Conservation (phyloP, 2,329 filamentous ascomycete species). For the Aspergillus candidus region DNA sequence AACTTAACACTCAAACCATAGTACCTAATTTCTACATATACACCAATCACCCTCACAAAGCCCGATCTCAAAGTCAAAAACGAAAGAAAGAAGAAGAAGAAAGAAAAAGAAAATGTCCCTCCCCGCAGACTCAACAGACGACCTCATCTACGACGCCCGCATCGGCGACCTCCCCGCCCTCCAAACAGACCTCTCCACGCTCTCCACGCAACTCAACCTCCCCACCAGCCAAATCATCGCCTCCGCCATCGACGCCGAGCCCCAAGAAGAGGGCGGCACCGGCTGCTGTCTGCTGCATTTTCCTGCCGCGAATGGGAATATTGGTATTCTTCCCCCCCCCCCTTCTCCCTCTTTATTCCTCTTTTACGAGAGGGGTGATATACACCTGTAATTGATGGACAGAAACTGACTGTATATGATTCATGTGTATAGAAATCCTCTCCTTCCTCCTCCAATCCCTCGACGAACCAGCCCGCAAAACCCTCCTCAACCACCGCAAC, state of each 20-base stretch:
- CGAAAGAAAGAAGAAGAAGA: background rate
- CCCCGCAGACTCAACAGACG: conserved; percentile 77
- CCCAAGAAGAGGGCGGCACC: conserved; percentile 60
- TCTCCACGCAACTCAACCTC: conserved; percentile 58
- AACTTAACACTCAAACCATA: no score
- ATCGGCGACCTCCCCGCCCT: conserved; percentile 70
- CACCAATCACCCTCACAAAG: no score
- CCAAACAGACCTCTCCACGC: conserved; percentile 49
- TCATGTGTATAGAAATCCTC: conserved; percentile 39
- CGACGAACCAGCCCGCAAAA: conserved; percentile 7
- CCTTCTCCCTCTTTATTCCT: conserved; percentile 1
- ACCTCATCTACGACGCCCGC: conserved; percentile 82
- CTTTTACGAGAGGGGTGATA: background rate
- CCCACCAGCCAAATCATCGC: conserved; percentile 59
- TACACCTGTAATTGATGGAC: background rate
- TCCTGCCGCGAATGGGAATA: conserved; percentile 83
- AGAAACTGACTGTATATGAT: no score
- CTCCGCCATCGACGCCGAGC: conserved; percentile 65
- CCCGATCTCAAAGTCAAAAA: no score
- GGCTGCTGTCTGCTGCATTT: conserved; percentile 64
- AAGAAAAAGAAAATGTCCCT: conserved; percentile 34
- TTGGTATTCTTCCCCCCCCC: conserved; percentile 49
- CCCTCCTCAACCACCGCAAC: conserved; percentile 55
- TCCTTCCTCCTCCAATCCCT: conserved; percentile 43
- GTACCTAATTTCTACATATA: no score